Conservation (phyloP, 78 protist genomes). For the Reticulomyxa filosa region DNA sequence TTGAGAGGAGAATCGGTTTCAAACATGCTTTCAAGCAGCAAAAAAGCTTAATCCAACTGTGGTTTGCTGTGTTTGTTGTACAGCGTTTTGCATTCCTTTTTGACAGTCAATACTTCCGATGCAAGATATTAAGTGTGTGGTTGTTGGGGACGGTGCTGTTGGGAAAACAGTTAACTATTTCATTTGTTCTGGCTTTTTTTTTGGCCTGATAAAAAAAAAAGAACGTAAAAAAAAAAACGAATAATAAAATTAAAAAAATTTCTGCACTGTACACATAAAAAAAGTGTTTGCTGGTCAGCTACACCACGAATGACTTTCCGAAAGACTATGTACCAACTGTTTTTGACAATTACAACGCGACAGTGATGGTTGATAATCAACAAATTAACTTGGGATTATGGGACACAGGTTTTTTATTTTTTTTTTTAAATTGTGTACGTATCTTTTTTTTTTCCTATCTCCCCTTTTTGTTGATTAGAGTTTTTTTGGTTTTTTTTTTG, state of each 20-base stretch:
- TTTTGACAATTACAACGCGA: constrained; percentile 67
- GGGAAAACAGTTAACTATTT: constrained; percentile 36
- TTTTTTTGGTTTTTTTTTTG: too few relatives aligned
- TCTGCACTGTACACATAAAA: not conserved
- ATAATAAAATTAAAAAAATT: not conserved
- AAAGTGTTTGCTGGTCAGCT: constrained; percentile 11
- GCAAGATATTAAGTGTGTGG: constrained; percentile 29
- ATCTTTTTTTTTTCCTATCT: too few relatives aligned
- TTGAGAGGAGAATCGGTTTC: too few relatives aligned
- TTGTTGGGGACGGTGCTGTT: constrained; percentile 50
- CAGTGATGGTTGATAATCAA: constrained; percentile 54
- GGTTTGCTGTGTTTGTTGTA: too few relatives aligned
- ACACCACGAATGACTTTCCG: constrained; percentile 28
- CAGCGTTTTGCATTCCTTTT: too few relatives aligned
- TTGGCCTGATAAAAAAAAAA: not conserved
- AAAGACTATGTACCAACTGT: constrained; percentile 25
- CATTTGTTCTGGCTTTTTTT: not conserved
- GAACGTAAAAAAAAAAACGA: too few relatives aligned
- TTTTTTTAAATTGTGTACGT: too few relatives aligned
- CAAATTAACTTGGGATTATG: constrained; percentile 13
- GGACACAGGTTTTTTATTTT: too few relatives aligned
- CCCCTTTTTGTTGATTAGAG: too few relatives aligned
- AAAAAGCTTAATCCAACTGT: too few relatives aligned
- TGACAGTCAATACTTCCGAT: not conserved
- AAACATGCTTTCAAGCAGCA: too few relatives aligned